A percentile compares a stretch with the other conserved stretches of the same genome.
These are phyloP conservation scores for Bombardia bombarda DNA, from an alignment of 495 filamentous ascomycete genomes.

Conservation along the genomic window DNA sequence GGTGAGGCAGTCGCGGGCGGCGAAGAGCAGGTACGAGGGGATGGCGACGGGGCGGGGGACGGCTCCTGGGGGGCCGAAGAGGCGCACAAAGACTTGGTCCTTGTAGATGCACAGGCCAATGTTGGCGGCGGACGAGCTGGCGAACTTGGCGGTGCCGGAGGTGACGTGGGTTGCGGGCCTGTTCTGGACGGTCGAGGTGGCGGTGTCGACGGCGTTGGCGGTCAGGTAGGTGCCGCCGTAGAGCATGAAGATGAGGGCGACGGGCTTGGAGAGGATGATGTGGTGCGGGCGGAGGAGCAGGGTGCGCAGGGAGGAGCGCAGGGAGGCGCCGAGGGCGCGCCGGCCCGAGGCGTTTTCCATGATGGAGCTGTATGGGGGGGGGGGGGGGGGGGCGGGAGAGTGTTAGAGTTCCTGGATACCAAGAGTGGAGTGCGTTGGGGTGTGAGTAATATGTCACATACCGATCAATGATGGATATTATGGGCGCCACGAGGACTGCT, in stretches of 20 bases:
- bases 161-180: slow-evolving; percentile 52
- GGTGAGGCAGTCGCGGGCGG: slow-evolving; percentile 77
- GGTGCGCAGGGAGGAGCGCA: slow-evolving; percentile 52
- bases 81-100: slow-evolving; percentile 73
- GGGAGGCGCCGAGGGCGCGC: slow-evolving; percentile 57
- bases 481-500: slow-evolving; percentile 73
- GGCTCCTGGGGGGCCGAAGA: slow-evolving; percentile 59
- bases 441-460: slow-evolving; percentile 38
- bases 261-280: slow-evolving; percentile 72
- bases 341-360: slow-evolving; percentile 92
- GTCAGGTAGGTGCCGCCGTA: slow-evolving; percentile 90
- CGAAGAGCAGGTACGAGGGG: slow-evolving; percentile 71
- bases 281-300: slow-evolving; percentile 60
- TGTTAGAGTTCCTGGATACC: not conserved
- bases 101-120: slow-evolving; percentile 90
- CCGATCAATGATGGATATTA: slow-evolving; percentile 90
- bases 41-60: slow-evolving; percentile 46
- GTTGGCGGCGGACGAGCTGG: slow-evolving; percentile 74
- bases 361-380: slow-evolving; percentile 54
- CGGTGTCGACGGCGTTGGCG: slow-evolving; percentile 81
- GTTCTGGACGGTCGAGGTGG: slow-evolving; percentile 55
- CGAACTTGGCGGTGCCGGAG: slow-evolving; percentile 72
- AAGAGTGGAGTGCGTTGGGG: not conserved
- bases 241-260: slow-evolving; percentile 77
- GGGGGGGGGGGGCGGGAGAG: not conserved